Base-by-base conservation (phyloP, 352 stramenopile species). In the Phytophthora pinifolia region DNA sequence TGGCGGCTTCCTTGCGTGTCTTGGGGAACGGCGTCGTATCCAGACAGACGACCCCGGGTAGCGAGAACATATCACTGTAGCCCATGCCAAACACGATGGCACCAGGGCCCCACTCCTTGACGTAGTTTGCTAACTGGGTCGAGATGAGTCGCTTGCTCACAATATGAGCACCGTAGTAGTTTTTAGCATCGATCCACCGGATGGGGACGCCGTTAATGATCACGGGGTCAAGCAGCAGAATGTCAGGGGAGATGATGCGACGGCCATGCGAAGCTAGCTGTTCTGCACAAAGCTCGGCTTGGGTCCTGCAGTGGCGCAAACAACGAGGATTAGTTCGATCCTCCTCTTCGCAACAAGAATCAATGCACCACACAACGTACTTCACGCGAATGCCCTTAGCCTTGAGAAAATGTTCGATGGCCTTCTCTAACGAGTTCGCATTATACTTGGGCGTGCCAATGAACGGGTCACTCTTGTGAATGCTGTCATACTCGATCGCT, bases 81-180 rank as follows among this genome's bases (percentile, higher is more conserved):
- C 83, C 83, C 83, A 94, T 94, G 43, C 83, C 83, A 52, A 91
- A 94, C 36, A 94, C 81, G 42, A 94, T 90, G 18, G 83, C 83
- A 6, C 83, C 83, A 0, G 83, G 83, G 3, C 83, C 83, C 83
- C 83, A 94, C 65, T 94, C 83, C 56, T 92, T 94, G 13, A 94
- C 81, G 59, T 94, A 94, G 32, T 81, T 88, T 38, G 68, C 67
- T 9, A 94, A 59, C 46, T 94, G 83, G 29, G 86, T 88, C 25
- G 82, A 83, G 64, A 94, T 92, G 36, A 92, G 54, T 1, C 79
- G 74, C 72, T 94, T 94, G 63, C 81, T 91, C 37, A 94, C 83
- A 48, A 94, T 92, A 65, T 94, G 83, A n/a, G 83, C 81, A 30
- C 83, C 83, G 58, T 94, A 94, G 54, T 92, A 94, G 63, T 94